phyloP scores from a whole-genome alignment of 1,284 basidiomycete species.

The Boletellus deceptivus region DNA sequence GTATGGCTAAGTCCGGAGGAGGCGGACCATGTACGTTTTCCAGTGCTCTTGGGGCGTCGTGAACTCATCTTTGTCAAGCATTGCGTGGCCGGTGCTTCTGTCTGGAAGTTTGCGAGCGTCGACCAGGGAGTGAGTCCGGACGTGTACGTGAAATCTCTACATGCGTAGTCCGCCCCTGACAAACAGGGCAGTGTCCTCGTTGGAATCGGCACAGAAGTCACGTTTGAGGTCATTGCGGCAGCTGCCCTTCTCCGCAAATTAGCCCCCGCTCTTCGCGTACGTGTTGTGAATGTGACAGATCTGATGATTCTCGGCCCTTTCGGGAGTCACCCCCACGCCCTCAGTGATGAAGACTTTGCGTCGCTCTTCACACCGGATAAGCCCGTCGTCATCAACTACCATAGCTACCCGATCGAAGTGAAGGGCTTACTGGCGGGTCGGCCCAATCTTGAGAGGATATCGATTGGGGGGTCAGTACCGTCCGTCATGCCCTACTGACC shows the following conservation, averaged over 20 bases:
- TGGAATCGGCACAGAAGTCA: conserved; percentile 74
- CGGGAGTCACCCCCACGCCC: conserved; percentile 76
- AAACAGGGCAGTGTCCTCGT: conserved; percentile 56
- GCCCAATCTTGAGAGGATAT: conserved; percentile 46
- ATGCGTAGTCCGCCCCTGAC: neutral
- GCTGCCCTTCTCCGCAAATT: conserved; percentile 68
- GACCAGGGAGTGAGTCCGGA: conserved; percentile 65
- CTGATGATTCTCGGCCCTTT: conserved; percentile 72
- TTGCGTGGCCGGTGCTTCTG: conserved; percentile 71
- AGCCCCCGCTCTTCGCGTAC: conserved; percentile 64
- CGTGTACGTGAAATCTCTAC: conserved; percentile 43
- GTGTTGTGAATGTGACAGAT: conserved; percentile 81
- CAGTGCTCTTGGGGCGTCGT: neutral
- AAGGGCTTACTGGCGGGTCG: conserved; percentile 62
- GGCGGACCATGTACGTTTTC: conserved; percentile 48
- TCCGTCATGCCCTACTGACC: conserved; percentile 28
- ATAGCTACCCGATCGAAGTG: conserved; percentile 75
- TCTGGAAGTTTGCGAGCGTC: conserved; percentile 75
- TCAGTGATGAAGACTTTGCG: conserved; percentile 62
- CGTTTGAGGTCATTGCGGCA: conserved; percentile 77
- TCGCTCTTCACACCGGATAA: conserved; percentile 71
- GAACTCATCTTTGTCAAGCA: conserved; percentile 42
- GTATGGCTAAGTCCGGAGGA: conserved; percentile 69
- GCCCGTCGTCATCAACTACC: conserved; percentile 80
- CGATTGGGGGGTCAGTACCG: conserved; percentile 47